Evolutionary conservation across 192 early-diverging fungal genomes (phyloP).

Genomic region (Rhizoclosmatium globosum): DNA sequence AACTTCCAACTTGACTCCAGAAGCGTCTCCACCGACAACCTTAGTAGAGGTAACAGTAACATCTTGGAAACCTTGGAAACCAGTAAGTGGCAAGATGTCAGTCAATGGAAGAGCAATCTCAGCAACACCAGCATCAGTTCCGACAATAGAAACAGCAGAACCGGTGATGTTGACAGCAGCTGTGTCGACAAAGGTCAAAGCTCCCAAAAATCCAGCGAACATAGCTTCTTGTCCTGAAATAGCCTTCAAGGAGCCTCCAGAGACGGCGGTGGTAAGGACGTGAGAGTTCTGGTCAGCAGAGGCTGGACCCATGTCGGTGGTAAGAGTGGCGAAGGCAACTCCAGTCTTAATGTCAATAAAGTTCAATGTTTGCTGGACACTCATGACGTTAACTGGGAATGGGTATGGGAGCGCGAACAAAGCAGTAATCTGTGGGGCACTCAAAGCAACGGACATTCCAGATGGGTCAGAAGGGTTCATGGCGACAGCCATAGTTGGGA

Average conservation of each 20-base stretch:
- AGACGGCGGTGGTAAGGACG: conserved; percentile 7
- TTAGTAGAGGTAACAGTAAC: background rate
- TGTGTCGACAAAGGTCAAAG: background rate
- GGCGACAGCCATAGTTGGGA: conserved; percentile 3
- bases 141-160: background rate
- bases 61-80: conserved; percentile 6
- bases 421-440: conserved; percentile 16
- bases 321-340: conserved; percentile 9
- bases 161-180: conserved; percentile 15
- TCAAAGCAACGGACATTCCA: background rate
- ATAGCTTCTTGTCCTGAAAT: conserved; percentile 28
- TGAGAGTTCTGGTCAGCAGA: background rate
- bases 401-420: conserved; percentile 28
- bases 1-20: conserved; percentile 3
- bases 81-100: conserved; percentile 5
- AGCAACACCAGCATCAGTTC: conserved; percentile 17
- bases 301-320: background rate
- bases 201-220: conserved; percentile 18
- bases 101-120: conserved; percentile 3
- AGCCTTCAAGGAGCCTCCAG: background rate
- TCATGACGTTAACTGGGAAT: conserved; percentile 21
- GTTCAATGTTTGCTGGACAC: conserved; percentile 14
- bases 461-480: conserved; percentile 26
- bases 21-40: conserved; percentile 21
- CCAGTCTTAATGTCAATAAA: conserved; percentile 13